Conservation (phyloP, 768 basidiomycete species). For the Lactarius hatsudake region DNA sequence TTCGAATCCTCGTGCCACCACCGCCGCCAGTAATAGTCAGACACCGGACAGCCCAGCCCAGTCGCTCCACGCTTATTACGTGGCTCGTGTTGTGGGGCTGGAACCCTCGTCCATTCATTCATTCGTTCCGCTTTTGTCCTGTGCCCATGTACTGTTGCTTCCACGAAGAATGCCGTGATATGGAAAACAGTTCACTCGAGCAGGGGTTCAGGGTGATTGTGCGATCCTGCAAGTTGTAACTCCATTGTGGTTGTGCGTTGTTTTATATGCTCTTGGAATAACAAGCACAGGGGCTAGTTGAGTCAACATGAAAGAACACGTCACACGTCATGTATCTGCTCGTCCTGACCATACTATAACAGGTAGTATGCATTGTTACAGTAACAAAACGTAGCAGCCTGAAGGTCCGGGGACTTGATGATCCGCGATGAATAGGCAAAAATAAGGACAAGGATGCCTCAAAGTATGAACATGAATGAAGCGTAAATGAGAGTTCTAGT, state of each 20-base stretch:
- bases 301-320: not conserved
- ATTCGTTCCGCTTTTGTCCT: not conserved
- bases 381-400: not conserved
- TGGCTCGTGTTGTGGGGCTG: not conserved
- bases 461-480: not conserved
- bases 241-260: not conserved
- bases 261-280: too few species aligned
- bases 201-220: not conserved
- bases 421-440: not conserved
- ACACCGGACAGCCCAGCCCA: not conserved
- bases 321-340: slow-evolving; percentile 4
- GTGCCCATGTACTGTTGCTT: not conserved
- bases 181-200: not conserved
- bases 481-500: not conserved
- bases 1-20: not conserved
- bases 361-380: not conserved
- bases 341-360: slow-evolving; percentile 10
- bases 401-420: not conserved
- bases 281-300: not conserved
- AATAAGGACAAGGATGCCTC: not conserved
- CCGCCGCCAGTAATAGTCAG: not conserved
- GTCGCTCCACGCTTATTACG: slow-evolving; percentile 1
- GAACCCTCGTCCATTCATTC: not conserved
- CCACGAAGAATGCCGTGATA: not conserved
- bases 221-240: not conserved